Evolutionary conservation across 768 basidiomycete species (phyloP), one percentile per base, ranked within the genome.

Genomic region (Rossbeevera mucosa): DNA sequence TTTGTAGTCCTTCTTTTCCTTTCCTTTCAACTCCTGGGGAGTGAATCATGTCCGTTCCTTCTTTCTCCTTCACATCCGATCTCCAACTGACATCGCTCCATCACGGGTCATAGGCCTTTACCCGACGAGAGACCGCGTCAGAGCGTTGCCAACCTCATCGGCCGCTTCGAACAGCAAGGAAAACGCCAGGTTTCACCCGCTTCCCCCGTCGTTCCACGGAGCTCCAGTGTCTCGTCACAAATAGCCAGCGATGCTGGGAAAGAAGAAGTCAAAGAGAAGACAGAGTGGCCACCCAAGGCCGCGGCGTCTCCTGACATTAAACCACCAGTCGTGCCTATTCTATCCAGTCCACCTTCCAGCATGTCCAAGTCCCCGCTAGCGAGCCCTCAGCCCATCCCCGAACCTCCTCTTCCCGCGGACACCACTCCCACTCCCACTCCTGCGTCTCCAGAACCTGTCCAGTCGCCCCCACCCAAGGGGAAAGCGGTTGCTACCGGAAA

Each of bases 61-160:
- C 49, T 57, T 25, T 14, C 28, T 21, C 12, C 20, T 18, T 28
- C 41, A n/a, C 9, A 2, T 46, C 50, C 28, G 51, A 56, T 59
- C 45, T 52, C 49, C 33, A 28, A 44, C 57, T 61, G 40, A 69
- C 52, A 7, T 11, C 31, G 36, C 24, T 14, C 38, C 38, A 22
- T 49, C 29, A 14, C 13, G 22, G 22, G 28, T 56, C 59, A 56
- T 64, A 91, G 89, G 90, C 86, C 87, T 50, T 72, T 91, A 56
- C 89, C 91, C 70, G 90, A 92, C 76, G 91, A 93, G 73, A 81
- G 86, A 64, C 89, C 90, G 45, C 86, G 91, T 54, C 81, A 81
- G 66, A 89, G 86, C 62, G 91, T 93, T 44, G 91, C 91, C 57
- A 93, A 91, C 66, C 85, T 93, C 72, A 93, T 93, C 63, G 91